Base-by-base conservation (phyloP, 176 grass and related monocot species). In the Cenchrus fungigraminus region DNA sequence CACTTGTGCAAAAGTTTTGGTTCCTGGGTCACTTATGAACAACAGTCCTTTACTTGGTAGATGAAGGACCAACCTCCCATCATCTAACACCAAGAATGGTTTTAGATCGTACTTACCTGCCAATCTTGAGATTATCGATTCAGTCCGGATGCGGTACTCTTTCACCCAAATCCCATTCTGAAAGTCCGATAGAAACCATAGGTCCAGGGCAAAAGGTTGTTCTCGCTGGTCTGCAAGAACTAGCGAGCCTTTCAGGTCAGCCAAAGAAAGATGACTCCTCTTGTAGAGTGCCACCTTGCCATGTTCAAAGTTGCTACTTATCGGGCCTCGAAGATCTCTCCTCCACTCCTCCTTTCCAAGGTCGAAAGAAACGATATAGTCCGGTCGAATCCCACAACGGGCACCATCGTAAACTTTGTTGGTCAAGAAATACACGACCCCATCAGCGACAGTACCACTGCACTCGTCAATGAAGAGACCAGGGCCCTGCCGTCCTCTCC, bases 401-500 rank as follows among this genome's bases (percentile, higher is more conserved):
- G 1, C 3, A 17, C 43, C n/a, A 11, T 9, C 25, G 1, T 79
- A 79, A 1, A 2, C 9, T 10, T 13, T 22, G 13, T 0, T 11
- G 6, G 43, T 79, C 60, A 79, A 51, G 77, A 79, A 66, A 79
- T 79, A 79, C 9, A 79, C 61, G 14, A 52, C 61, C 15, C 45
- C 44, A 13, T 66, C 61, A 11, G 66, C 61, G 19, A 66, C 77
- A 20, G 37, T 4, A 0, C 28, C 45, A 2, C 61, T 66, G 9
- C 62, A 12, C 2, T 29, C 16, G 0, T 66, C 25, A 66, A 79
- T 1, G 11, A 51, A 12, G 15, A 66, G 15, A 20, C 49, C 45
- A 32, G 46, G 77, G 14, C 45, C 31, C 61, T 37, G 14, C 13
- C 25, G 7, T 10, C 44, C 47, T 52, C 77, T 79, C 77, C 77